Evolutionary conservation across 805 yeast species (phyloP), one percentile per base, ranked within the genome.

Genomic region (Candida manassasensis): DNA sequence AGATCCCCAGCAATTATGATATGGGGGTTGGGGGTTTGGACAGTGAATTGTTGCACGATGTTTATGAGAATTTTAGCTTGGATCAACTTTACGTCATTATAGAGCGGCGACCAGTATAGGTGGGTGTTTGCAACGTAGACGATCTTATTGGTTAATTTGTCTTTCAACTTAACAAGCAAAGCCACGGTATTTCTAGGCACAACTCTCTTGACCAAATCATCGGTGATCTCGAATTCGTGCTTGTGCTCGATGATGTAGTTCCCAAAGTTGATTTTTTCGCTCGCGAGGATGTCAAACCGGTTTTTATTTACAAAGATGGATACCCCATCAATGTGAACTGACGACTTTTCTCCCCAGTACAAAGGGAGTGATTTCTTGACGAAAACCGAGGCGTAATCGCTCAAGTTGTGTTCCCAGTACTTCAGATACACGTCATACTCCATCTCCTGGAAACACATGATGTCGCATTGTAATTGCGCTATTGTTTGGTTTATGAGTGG

Each of bases 401-500:
- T 44, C 39, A 61, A 52, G 37, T 48, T 38, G 4, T 57, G 50
- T 17, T 50, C 44, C 79, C 78, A 73, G 26, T 55, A 57, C 5
- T 49, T 42, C 8, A 56, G 32, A 41, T 67, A 73, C n/a, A 67
- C 63, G 13, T 50, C 50, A 15, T 55, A 47, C 14, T 75, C 77
- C 62, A 74, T 53, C 53, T 74, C 79, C 43, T 74, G 79, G 39
- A 74, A 59, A 48, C 84, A 79, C 79, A 79, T 73, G 6, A 79
- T 69, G 45, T 77, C 84, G 14, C 76, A 58, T 36, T 69, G 63
- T 24, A 78, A 43, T 34, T 75, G 57, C 4, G 48, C 40, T 4
- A 55, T 43, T 4, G 53, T 53, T 28, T 47, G 38, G 34, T 52
- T 52, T 22, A 55, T 44, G 7, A 53, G 39, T 0, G 60, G 60